phyloP scores from a whole-genome alignment of 1,284 basidiomycete genomes.

The Austropuccinia psidii region DNA sequence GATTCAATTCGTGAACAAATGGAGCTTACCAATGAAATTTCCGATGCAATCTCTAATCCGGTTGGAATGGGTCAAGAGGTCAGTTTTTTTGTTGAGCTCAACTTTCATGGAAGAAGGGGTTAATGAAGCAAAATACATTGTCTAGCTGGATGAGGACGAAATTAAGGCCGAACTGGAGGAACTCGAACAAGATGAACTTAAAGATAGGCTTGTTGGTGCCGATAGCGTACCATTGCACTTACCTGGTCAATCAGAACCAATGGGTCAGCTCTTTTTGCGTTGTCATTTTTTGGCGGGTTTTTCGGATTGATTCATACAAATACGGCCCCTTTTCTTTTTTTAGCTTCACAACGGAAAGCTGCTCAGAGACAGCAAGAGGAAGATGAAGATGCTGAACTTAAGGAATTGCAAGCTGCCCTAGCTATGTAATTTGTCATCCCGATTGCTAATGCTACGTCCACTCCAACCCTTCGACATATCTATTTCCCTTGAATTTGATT shows the following conservation, averaged over 20 bases:
- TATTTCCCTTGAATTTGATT: too few species aligned
- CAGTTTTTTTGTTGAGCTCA: neutral
- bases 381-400: constrained; percentile 87
- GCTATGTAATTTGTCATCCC: constrained; percentile 59
- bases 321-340: neutral
- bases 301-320: constrained; percentile 39
- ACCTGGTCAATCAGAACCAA: constrained; percentile 57
- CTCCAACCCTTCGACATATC: neutral
- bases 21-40: constrained; percentile 89
- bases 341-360: constrained; percentile 42
- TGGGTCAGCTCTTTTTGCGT: constrained; percentile 52
- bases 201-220: constrained; percentile 76
- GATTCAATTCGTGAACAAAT: constrained; percentile 82
- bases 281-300: constrained; percentile 30
- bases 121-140: constrained; percentile 49
- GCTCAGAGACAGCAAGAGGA: constrained; percentile 58
- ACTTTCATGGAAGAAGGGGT: neutral
- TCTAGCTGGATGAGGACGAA: constrained; percentile 58
- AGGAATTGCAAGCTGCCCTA: constrained; percentile 80
- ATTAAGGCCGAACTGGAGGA: constrained; percentile 77
- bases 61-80: constrained; percentile 59
- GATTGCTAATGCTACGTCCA: neutral
- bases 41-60: constrained; percentile 82
- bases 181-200: constrained; percentile 83
- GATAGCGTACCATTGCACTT: constrained; percentile 83